Conservation (phyloP, 148 eudicot species). For the Pharnaceum exiguum region DNA sequence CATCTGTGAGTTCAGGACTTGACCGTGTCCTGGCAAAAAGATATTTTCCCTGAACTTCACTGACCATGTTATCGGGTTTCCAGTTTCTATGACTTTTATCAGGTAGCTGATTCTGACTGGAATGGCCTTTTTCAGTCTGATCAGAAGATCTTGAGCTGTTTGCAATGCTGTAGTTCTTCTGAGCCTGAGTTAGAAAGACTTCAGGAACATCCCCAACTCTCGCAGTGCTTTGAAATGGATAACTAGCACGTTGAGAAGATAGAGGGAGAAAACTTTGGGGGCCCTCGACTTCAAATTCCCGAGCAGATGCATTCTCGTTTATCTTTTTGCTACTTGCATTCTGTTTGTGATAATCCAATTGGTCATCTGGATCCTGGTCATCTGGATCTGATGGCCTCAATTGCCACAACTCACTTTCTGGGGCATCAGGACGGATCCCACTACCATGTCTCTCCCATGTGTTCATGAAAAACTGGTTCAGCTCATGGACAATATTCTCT, state of each 20-base stretch:
- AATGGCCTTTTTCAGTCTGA: conserved; percentile 23
- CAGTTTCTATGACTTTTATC: conserved; percentile 31
- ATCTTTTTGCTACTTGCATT: conserved; percentile 19
- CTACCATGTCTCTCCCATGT: conserved; percentile 96
- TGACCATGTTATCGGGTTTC: conserved; percentile 35
- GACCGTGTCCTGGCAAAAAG: conserved; percentile 75
- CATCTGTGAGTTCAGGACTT: conserved; percentile 79
- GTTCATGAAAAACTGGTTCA: conserved; percentile 78
- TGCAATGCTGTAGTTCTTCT: conserved; percentile 28
- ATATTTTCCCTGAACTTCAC: conserved; percentile 53
- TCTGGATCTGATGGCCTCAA: conserved; percentile 26
- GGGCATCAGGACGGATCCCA: conserved; percentile 82
- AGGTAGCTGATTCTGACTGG: conserved; percentile 22
- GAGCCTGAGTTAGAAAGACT: conserved; percentile 29
- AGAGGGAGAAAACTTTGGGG: conserved; percentile 13
- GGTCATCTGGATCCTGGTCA: conserved; percentile 28
- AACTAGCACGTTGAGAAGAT: conserved; percentile 30
- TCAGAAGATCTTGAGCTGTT: conserved; percentile 29
- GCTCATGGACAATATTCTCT: conserved; percentile 58
- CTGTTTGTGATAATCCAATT: conserved; percentile 18
- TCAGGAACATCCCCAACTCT: conserved; percentile 20
- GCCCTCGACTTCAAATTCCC: conserved; percentile 26
- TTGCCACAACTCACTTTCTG: conserved; percentile 22
- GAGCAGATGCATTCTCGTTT: conserved; percentile 24
- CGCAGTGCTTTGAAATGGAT: conserved; percentile 27